Base-by-base conservation (phyloP, 306 rosid species). In the Prunus mira region DNA sequence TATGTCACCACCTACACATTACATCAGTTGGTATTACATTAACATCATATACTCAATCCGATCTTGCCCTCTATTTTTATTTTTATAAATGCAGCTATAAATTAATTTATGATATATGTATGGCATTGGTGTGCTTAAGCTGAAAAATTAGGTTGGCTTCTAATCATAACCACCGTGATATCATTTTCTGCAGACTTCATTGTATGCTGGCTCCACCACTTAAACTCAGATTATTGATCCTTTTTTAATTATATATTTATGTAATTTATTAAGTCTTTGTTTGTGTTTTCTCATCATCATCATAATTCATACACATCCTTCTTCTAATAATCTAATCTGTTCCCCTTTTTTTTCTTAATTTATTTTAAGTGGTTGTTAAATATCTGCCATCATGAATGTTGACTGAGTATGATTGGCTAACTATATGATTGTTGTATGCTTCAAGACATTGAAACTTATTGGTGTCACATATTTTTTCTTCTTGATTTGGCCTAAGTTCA, bases 1-100 rank as follows among this genome's bases (percentile, higher is more conserved):
- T 50, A 66, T 50, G 78, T 77, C 75, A 65, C 14, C 2, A 10
- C 50, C 8, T 32, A 43, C 13, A 54, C 52, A 64, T 62, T 62
- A 25, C 62, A 71, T 67, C 12, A 82, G 79, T 45, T 52, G 77
- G 77, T 82, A 74, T 78, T 25, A 49, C 80, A 74, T 78, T 61
- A 63, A 74, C 18, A 78, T 82, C 82, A 27, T 62, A 20, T 6
- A 13, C 1, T 24, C 7, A 41, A 63, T 60, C 6, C 2, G 28
- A 10, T 3, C 28, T 1, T 60, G 15, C 8, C 28, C 43, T 38
- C 43, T 38, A 56, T 20, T 56, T 12, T 56, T 12, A 60, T n/a
- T 24, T 52, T 38, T 38, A 1, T 1, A 38, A 38, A 38, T 38
- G 9, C 43, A 38, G 43, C 43, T 38, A 38, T 38, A 38, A 30